These are phyloP conservation scores for Zygosaccharomyces sapae DNA, from an alignment of 1,139 yeast species.

Conservation along the genomic window DNA sequence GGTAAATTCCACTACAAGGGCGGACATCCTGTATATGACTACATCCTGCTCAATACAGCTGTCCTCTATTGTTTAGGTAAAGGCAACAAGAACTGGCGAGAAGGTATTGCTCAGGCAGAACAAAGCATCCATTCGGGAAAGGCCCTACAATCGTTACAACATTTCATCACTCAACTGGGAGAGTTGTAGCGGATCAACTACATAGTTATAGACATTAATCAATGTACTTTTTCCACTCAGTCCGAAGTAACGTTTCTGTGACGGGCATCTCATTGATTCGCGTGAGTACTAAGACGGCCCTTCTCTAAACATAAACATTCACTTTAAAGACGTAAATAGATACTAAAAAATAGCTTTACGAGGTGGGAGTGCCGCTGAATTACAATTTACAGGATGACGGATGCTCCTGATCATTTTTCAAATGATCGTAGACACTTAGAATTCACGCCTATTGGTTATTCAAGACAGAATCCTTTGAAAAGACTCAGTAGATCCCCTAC, in stretches of 20 bases:
- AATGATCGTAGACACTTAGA: slow-evolving; percentile 24
- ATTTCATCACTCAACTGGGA: slow-evolving; percentile 50
- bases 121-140: slow-evolving; percentile 60
- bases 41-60: slow-evolving; percentile 80
- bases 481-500: slow-evolving; percentile 8
- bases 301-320: neutral
- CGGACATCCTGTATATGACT: slow-evolving; percentile 71
- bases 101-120: slow-evolving; percentile 74
- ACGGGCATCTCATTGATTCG: neutral
- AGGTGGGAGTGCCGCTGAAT: no score
- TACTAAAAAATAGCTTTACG: no score
- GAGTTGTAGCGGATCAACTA: slow-evolving; percentile 12
- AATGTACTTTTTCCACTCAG: neutral
- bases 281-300: neutral
- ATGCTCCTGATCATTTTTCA: neutral
- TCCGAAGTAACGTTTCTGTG: neutral
- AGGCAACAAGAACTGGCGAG: slow-evolving; percentile 58
- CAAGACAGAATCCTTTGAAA: slow-evolving; percentile 20
- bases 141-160: slow-evolving; percentile 59
- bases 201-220: neutral
- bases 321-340: neutral
- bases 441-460: slow-evolving; percentile 36
- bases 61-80: slow-evolving; percentile 82
- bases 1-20: slow-evolving; percentile 47
- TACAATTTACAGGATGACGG: neutral